Evolutionary conservation across 2,329 filamentous ascomycete genomes (phyloP).

Genomic region (Claviceps capensis): DNA sequence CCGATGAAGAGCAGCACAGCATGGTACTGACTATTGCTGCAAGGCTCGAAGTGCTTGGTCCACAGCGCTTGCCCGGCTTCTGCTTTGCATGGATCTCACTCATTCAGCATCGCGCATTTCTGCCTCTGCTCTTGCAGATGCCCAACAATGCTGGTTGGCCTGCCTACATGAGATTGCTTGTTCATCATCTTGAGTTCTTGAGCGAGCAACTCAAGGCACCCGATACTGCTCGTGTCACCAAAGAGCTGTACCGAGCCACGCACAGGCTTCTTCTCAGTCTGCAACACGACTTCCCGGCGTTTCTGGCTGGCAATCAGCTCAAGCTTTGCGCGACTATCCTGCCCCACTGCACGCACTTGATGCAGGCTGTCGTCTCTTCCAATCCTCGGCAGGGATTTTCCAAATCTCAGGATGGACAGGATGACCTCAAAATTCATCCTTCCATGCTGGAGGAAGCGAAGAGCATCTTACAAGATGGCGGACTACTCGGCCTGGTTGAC

Average conservation of each 20-base stretch:
- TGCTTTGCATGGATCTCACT: conserved; percentile 74
- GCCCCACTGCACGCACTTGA: conserved; percentile 70
- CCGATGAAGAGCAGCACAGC: conserved; percentile 48
- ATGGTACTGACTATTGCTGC: conserved; percentile 60
- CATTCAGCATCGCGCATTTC: conserved; percentile 71
- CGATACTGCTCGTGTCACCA: conserved; percentile 54
- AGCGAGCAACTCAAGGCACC: conserved; percentile 67
- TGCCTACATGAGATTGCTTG: conserved; percentile 58
- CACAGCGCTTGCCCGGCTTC: conserved; percentile 67
- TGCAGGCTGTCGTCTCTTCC: conserved; percentile 77
- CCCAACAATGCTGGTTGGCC: conserved; percentile 61
- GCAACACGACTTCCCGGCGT: conserved; percentile 91
- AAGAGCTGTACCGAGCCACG: conserved; percentile 73
- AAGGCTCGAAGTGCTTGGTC: conserved; percentile 60
- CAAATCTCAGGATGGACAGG: conserved; percentile 58
- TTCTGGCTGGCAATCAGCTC: conserved; percentile 76
- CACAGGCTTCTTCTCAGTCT: conserved; percentile 73
- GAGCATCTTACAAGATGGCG: conserved; percentile 36
- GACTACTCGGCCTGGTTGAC: conserved; percentile 46
- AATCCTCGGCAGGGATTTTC: conserved; percentile 51
- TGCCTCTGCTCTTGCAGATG: conserved; percentile 61
- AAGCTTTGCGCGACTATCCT: conserved; percentile 71
- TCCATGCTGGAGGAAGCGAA: conserved; percentile 50
- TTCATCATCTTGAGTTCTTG: conserved; percentile 58
- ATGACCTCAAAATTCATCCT: conserved; percentile 58